Evolutionary conservation across 1,139 yeast genomes (phyloP).

Genomic region (Yamadazyma sp.): DNA sequence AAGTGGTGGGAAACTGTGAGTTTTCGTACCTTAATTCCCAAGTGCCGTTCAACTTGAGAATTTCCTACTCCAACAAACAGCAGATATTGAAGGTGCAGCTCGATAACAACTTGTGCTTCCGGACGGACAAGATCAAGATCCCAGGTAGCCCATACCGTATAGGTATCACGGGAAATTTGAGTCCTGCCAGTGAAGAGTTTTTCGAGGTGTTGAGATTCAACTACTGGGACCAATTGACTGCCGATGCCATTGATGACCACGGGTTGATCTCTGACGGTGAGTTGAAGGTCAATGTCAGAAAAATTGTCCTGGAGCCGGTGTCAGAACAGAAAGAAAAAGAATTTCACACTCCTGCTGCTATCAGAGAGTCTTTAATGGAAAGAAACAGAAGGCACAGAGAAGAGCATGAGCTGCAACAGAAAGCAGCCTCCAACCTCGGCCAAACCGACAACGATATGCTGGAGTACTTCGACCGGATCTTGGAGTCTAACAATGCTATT

Average conservation of each 20-base stretch:
- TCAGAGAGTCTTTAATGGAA: conserved; percentile 42
- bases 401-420: conserved; percentile 16
- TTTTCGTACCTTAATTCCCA: conserved; percentile 62
- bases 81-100: conserved; percentile 60
- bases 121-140: conserved; percentile 52
- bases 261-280: conserved; percentile 50
- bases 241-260: conserved; percentile 60
- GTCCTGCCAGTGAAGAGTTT: conserved; percentile 45
- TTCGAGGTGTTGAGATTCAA: conserved; percentile 61
- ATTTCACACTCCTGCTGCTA: conserved; percentile 22
- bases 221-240: conserved; percentile 52
- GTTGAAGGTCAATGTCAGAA: conserved; percentile 21
- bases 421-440: too few species aligned
- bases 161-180: conserved; percentile 52
- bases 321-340: conserved; percentile 5
- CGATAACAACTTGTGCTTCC: conserved; percentile 70
- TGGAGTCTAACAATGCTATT: conserved; percentile 1
- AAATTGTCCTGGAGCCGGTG: conserved; percentile 6
- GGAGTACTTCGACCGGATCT: neutral
- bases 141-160: conserved; percentile 39
- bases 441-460: too few species aligned
- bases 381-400: conserved; percentile 29
- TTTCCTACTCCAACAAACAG: conserved; percentile 50
- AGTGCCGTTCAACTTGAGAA: conserved; percentile 66
- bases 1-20: conserved; percentile 56